Percentiles rank a stretch among this genome's conserved stretches.
These are phyloP conservation scores for Podospora conica DNA, from an alignment of 495 filamentous ascomycete species.

Conservation along the genomic window DNA sequence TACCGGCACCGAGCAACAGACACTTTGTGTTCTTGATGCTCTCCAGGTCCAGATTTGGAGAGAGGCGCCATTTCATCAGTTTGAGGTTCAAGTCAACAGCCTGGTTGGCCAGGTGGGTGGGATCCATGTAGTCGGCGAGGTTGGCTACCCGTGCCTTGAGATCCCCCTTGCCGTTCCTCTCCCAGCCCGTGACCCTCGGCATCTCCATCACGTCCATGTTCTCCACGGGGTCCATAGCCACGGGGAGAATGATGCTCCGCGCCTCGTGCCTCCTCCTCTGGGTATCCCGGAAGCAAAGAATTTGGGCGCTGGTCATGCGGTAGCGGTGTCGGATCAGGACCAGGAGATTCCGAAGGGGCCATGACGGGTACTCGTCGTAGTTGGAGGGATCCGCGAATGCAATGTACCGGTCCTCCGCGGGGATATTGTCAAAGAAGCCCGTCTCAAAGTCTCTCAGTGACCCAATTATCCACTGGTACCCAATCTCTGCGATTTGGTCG, in stretches of 20 bases:
- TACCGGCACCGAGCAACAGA: slow-evolving; percentile 89
- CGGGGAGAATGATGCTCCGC: slow-evolving; percentile 67
- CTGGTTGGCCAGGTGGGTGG: slow-evolving; percentile 76
- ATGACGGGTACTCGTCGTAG: slow-evolving; percentile 76
- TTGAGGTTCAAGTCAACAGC: slow-evolving; percentile 97
- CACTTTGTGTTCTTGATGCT: slow-evolving; percentile 87
- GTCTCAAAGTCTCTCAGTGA: slow-evolving; percentile 70
- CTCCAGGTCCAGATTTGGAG: slow-evolving; percentile 79
- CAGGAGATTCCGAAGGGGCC: slow-evolving; percentile 87
- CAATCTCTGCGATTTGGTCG: slow-evolving; percentile 40
- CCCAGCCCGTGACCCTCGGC: slow-evolving; percentile 93
- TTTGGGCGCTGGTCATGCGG: slow-evolving; percentile 66
- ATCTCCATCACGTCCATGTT: slow-evolving; percentile 42
- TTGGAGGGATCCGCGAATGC: slow-evolving; percentile 90
- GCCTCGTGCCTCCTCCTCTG: slow-evolving; percentile 68
- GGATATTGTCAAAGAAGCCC: slow-evolving; percentile 73
- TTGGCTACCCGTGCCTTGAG: slow-evolving; percentile 68
- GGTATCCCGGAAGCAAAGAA: slow-evolving; percentile 86
- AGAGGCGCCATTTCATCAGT: slow-evolving; percentile 97
- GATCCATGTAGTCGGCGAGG: slow-evolving; percentile 88
- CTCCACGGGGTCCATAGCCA: slow-evolving; percentile 50
- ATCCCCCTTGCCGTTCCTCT: slow-evolving; percentile 71
- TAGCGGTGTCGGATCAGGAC: slow-evolving; percentile 80
- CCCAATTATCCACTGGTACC: slow-evolving; percentile 67
- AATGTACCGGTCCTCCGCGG: slow-evolving; percentile 66